Base-by-base conservation (phyloP, 768 basidiomycete genomes). In the Amanita jacksonii region DNA sequence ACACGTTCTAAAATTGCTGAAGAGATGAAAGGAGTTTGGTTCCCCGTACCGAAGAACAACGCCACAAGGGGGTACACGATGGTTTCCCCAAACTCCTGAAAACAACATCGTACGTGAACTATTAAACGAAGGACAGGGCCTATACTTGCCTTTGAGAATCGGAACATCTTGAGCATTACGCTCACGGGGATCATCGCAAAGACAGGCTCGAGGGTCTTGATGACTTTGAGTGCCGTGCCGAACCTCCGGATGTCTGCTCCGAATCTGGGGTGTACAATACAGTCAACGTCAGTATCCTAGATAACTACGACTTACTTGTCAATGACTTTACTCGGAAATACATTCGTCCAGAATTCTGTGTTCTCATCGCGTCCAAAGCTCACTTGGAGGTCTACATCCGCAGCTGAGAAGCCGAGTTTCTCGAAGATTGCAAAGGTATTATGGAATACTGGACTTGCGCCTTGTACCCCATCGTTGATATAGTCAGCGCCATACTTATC, bases 391-490 rank as follows among this genome's bases (percentile, higher is more conserved):
- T 51, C 59, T 16, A 63, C 56, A 34, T 58, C 57, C 30, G 56
- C 52, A 4, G 57, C 53, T 30, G 46, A 50, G 49, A 59, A 60
- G 7, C 59, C 60, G 8, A 59, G 50, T n/a, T 39, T 53, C n/a
- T 63, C 54, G 22, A 63, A 60, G 38, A 62, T 50, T 8, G 60
- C 57, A 36, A 57, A 62, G 1, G 62, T 59, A 41, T 60, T 60
- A 32, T 59, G 47, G 47, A 59, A 63, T 10, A 57, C 54, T 7
- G 56, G 60, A 36, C 55, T 60, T 3, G 59, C 60, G 39, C 61
- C 61, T 48, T 62, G 61, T 1, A 62, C 58, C 9, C 60, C 61
- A 41, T 62, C 61, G 34, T 62, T 62, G 48, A 62, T 60, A 33
- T 57, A 61, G 8, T 58, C 53, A 6, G 61, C 57, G 12, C 61